A percentile compares a stretch with the other conserved stretches of the same genome.
These are phyloP conservation scores for Mycena haematopus DNA, from an alignment of 768 basidiomycete genomes.

Conservation along the genomic window DNA sequence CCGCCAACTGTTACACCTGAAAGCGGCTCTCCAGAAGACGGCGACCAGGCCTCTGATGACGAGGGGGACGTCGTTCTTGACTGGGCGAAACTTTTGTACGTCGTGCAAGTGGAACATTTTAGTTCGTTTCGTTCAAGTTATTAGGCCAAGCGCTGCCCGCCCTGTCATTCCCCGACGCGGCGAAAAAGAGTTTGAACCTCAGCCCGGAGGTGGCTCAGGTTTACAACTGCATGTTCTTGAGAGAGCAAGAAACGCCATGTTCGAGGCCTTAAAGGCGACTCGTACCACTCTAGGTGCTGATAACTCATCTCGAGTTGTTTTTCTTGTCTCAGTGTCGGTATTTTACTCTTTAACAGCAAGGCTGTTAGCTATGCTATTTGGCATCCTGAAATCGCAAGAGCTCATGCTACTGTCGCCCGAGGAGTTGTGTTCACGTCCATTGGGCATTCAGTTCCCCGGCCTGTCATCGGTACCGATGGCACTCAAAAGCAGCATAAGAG, in stretches of 20 bases:
- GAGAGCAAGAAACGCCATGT: slow-evolving; percentile 84
- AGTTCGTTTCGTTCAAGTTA: slow-evolving; percentile 21
- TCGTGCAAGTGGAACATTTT: neutral
- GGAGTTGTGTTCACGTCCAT: slow-evolving; percentile 86
- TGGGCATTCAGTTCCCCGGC: slow-evolving; percentile 77
- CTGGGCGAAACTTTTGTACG: slow-evolving; percentile 80
- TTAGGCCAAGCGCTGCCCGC: slow-evolving; percentile 50
- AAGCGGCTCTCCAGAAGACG: slow-evolving; percentile 45
- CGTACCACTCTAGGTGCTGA: slow-evolving; percentile 76
- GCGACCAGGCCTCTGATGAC: slow-evolving; percentile 60
- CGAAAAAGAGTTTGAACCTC: slow-evolving; percentile 97
- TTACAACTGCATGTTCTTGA: slow-evolving; percentile 85
- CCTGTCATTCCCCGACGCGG: slow-evolving; percentile 93
- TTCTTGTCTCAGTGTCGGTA: slow-evolving; percentile 10
- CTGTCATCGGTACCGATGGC: slow-evolving; percentile 40
- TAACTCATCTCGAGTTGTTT: slow-evolving; percentile 1
- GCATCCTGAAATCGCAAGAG: slow-evolving; percentile 68
- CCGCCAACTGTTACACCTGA: slow-evolving; percentile 36
- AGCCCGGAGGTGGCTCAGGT: slow-evolving; percentile 65
- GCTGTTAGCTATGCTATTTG: slow-evolving; percentile 82
- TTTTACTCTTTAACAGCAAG: slow-evolving; percentile 55
- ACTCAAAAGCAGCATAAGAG: slow-evolving; percentile 60
- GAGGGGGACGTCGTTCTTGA: slow-evolving; percentile 83
- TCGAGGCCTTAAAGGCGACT: slow-evolving; percentile 75
- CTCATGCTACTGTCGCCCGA: slow-evolving; percentile 71